Conservation (phyloP, 2,329 filamentous ascomycete species). For the Sporothrix dimorphospora region DNA sequence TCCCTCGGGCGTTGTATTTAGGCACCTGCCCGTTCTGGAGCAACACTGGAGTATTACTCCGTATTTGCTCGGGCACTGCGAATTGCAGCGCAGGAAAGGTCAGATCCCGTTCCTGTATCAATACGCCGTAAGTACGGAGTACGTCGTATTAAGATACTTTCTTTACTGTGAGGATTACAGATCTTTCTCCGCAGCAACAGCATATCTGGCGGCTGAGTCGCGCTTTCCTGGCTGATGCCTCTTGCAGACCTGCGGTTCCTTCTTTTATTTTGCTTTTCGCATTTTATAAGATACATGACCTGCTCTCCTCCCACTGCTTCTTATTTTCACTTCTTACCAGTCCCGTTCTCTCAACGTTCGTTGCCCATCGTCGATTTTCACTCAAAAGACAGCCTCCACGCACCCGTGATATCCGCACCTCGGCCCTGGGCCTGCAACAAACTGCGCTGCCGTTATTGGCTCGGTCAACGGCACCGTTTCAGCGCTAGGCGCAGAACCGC, state of each 20-base stretch:
- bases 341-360: too few relatives aligned
- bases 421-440: not conserved
- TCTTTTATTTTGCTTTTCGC: not conserved
- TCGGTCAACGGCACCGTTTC: constrained; percentile 7
- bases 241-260: not conserved
- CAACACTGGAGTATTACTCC: not conserved
- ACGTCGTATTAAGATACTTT: too few relatives aligned
- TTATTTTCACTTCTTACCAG: not conserved
- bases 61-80: not conserved
- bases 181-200: not conserved
- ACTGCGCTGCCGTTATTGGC: constrained; percentile 23
- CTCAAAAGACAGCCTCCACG: not conserved
- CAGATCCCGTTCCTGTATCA: not conserved
- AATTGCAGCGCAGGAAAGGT: not conserved
- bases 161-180: not conserved
- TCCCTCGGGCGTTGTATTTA: not conserved
- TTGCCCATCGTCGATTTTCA: not conserved
- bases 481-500: constrained; percentile 20
- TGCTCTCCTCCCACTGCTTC: not conserved
- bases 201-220: not conserved
- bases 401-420: constrained; percentile 9
- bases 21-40: constrained; percentile 23
- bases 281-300: not conserved
- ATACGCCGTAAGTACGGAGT: too few relatives aligned
- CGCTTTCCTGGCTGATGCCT: not conserved